Conservation (phyloP, 495 filamentous ascomycete genomes). For the Aspergillus mulundensis region DNA sequence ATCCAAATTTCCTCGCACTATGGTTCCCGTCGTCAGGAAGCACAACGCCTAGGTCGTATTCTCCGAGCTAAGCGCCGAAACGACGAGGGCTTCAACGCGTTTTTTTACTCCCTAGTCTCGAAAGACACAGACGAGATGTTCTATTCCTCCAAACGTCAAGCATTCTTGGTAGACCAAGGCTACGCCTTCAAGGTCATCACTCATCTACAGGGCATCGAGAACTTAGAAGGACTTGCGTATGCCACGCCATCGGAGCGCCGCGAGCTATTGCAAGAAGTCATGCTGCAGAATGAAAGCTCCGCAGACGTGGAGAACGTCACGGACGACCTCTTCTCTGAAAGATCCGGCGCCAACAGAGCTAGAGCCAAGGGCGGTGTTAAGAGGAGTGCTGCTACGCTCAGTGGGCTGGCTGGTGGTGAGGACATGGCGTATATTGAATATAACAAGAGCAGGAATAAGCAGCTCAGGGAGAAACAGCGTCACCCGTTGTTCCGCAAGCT, state of each 20-base stretch:
- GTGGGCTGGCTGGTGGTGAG: slow-evolving; percentile 81
- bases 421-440: slow-evolving; percentile 97
- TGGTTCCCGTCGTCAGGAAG: slow-evolving; percentile 94
- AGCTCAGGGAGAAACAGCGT: slow-evolving; percentile 69
- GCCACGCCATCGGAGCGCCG: slow-evolving; percentile 74
- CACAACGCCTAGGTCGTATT: slow-evolving; percentile 91
- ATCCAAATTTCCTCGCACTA: slow-evolving; percentile 99
- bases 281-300: slow-evolving; percentile 80
- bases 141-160: slow-evolving; percentile 95
- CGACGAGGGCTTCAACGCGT: slow-evolving; percentile 98
- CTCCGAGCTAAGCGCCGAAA: slow-evolving; percentile 93
- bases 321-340: slow-evolving; percentile 78
- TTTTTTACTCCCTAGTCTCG: slow-evolving; percentile 96
- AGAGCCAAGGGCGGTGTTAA: slow-evolving; percentile 52
- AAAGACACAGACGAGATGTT: slow-evolving; percentile 99
- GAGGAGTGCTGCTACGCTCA: slow-evolving; percentile 78
- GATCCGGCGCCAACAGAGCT: slow-evolving; percentile 37
- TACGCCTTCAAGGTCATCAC: slow-evolving; percentile 99
- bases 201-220: slow-evolving; percentile 85
- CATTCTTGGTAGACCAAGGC: slow-evolving; percentile 96
- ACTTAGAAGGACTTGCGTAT: slow-evolving; percentile 76
- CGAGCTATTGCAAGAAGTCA: slow-evolving; percentile 86
- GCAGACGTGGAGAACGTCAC: slow-evolving; percentile 72
- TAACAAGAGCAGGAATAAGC: slow-evolving; percentile 70
- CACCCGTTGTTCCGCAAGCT: slow-evolving; percentile 79